These are phyloP conservation scores for Tremella yokohamensis DNA, from an alignment of 768 basidiomycete genomes.

Conservation along the genomic window DNA sequence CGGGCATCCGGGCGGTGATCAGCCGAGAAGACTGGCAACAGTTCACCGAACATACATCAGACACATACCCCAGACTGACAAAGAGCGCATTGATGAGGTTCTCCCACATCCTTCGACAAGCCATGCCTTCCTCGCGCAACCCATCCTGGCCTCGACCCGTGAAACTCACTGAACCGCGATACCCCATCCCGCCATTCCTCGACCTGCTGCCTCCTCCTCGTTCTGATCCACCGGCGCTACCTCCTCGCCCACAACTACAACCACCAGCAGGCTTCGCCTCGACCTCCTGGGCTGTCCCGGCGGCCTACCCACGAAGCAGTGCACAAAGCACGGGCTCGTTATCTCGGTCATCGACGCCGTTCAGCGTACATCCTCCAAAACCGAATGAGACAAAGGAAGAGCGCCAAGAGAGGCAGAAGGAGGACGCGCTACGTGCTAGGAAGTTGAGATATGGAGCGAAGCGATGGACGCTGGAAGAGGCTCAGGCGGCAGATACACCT, in stretches of 20 bases:
- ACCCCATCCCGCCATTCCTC: not conserved
- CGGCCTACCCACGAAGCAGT: slow-evolving; percentile 25
- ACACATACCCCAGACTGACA: too few species aligned
- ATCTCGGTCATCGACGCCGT: slow-evolving; percentile 15
- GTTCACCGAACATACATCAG: too few species aligned
- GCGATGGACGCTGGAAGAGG: slow-evolving; percentile 4
- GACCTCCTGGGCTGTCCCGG: slow-evolving; percentile 10
- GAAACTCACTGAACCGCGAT: not conserved
- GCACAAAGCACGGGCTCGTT: slow-evolving; percentile 9
- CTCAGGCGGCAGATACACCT: not conserved
- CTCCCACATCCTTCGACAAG: too few species aligned
- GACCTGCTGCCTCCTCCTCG: not conserved
- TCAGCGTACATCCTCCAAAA: slow-evolving; percentile 5
- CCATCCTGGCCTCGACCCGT: not conserved
- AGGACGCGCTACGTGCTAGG: slow-evolving; percentile 9
- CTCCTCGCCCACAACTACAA: not conserved
- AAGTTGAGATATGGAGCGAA: slow-evolving; percentile 10
- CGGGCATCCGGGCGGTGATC: too few species aligned
- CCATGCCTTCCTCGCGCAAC: too few species aligned
- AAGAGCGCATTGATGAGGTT: too few species aligned
- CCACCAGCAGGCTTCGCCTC: slow-evolving; percentile 4
- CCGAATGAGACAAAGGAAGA: slow-evolving; percentile 21
- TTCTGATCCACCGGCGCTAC: not conserved
- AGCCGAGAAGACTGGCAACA: too few species aligned
- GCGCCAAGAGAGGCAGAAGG: slow-evolving; percentile 7